Evolutionary conservation across 148 eudicot species (phyloP).

Genomic region (Heliamphora exappendiculata): DNA sequence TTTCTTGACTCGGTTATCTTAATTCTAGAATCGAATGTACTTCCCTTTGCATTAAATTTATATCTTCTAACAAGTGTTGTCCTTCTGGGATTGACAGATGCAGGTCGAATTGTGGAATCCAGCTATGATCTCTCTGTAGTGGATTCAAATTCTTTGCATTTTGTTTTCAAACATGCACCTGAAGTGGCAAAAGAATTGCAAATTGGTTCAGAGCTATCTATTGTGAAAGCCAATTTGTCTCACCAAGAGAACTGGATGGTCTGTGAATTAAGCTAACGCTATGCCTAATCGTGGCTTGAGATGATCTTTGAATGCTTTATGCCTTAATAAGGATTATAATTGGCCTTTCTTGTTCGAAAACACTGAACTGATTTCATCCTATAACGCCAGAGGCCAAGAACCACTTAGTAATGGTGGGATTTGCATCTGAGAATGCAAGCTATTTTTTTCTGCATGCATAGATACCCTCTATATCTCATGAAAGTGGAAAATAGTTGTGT

Average conservation of each 20-base stretch:
- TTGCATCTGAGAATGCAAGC: background rate
- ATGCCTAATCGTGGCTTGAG: background rate
- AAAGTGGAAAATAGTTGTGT: background rate
- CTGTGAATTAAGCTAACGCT: slow-evolving; percentile 14
- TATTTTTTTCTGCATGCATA: background rate
- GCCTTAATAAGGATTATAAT: background rate
- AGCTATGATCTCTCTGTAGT: slow-evolving; percentile 74
- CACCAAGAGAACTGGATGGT: slow-evolving; percentile 68
- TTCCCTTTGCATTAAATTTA: background rate
- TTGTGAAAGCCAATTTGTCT: slow-evolving; percentile 32
- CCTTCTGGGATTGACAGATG: slow-evolving; percentile 44
- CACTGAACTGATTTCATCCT: background rate
- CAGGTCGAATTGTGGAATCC: slow-evolving; percentile 43
- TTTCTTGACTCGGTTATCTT: background rate
- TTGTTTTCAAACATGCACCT: slow-evolving; percentile 82
- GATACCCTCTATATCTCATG: background rate
- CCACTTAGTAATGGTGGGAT: background rate
- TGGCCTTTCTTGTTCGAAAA: background rate
- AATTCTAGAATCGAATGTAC: background rate
- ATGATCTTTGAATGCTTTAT: slow-evolving; percentile 11
- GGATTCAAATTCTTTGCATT: slow-evolving; percentile 75
- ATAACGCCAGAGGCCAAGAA: too few species aligned
- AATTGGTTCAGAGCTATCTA: slow-evolving; percentile 39
- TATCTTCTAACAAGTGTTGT: slow-evolving; percentile 9
- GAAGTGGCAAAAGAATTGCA: slow-evolving; percentile 56